Base-by-base conservation (phyloP, 305 asterid genomes). In the Solanum chacoense region DNA sequence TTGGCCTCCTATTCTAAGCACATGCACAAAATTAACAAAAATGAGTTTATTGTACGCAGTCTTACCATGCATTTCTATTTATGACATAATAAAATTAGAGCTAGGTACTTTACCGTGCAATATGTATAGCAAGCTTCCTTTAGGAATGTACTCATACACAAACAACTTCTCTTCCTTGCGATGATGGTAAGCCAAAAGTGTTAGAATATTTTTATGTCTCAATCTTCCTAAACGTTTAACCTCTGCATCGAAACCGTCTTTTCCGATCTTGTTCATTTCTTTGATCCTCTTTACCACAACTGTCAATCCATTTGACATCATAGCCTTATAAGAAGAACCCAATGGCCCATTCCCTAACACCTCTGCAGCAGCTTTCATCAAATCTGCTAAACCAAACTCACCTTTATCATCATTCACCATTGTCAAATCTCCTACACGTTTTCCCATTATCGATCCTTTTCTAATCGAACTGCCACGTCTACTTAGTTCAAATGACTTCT, bases 341-440 rank as follows among this genome's bases (percentile, higher is more conserved):
- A 94, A 20, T 3, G 91, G 69, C 79, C 98, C 99, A 67, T 90
- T 94, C 3, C 95, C 97, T 8, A 95, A 94, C 45, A 95, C 94
- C 90, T 95, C 98, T 0, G 99, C 99, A 1, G 96, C 88, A 6
- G 99, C 97, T 89, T 91, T 96, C 99, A 97, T 94, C 93, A 97
- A 83, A 92, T 96, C 98, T 69, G 87, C 65, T 91, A 96, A 84
- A 16, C 94, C 93, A 85, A 97, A 97, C 91, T 90, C 96, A 29
- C 95, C 98, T 89, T 89, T 93, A 36, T 93, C 94, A 10, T 93
- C 88, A 42, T 92, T 94, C 9, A 95, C 87, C 92, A 95, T 88
- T 84, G 94, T 93, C 63, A 97, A 90, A 88, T 94, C 99, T 16
- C 86, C 85, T 13, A 85, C 85, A 2, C 88, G 92, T 8, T 90